A percentile compares a stretch with the other conserved stretches of the same genome.
Evolutionary conservation across 2,329 filamentous ascomycete species (phyloP).

Genomic region (Bertia moriformis): DNA sequence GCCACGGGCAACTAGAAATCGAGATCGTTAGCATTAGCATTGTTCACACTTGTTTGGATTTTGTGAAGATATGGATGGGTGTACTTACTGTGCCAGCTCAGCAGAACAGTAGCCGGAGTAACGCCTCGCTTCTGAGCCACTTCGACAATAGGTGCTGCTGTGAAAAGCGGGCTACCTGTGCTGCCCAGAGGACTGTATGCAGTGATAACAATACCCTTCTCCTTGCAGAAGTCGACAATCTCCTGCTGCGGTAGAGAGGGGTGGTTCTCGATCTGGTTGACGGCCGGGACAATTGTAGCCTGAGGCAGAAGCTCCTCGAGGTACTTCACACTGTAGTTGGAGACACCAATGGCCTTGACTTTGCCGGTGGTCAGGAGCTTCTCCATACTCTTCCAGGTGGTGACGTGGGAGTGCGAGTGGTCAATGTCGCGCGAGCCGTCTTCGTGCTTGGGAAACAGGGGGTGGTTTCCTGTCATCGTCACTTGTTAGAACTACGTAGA

Average conservation of each 20-base stretch:
- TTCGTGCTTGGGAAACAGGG: constrained; percentile 58
- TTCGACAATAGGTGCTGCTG: constrained; percentile 45
- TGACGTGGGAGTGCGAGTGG: constrained; percentile 51
- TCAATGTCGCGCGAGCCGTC: constrained; percentile 62
- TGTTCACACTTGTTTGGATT: no score
- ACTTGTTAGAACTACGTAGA: constrained; percentile 2
- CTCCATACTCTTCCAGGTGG: constrained; percentile 69
- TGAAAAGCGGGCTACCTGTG: constrained; percentile 49
- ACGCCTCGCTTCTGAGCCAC: constrained; percentile 49
- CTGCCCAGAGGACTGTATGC: constrained; percentile 57
- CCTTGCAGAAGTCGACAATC: constrained; percentile 53
- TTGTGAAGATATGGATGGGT: background rate
- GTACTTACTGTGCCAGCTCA: constrained; percentile 58
- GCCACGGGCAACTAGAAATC: constrained; percentile 43
- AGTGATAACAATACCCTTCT: constrained; percentile 56
- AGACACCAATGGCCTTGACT: constrained; percentile 35
- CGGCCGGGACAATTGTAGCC: constrained; percentile 41
- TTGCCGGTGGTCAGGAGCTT: constrained; percentile 45
- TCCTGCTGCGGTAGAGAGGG: constrained; percentile 58
- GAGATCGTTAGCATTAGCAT: constrained; percentile 6
- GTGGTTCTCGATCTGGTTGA: constrained; percentile 65
- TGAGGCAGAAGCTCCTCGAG: constrained; percentile 36
- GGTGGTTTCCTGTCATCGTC: constrained; percentile 40
- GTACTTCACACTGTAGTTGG: constrained; percentile 42
- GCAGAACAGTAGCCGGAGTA: constrained; percentile 44